Evolutionary conservation across 192 early-diverging fungal species (phyloP).

Genomic region (Umbelopsis ramanniana): DNA sequence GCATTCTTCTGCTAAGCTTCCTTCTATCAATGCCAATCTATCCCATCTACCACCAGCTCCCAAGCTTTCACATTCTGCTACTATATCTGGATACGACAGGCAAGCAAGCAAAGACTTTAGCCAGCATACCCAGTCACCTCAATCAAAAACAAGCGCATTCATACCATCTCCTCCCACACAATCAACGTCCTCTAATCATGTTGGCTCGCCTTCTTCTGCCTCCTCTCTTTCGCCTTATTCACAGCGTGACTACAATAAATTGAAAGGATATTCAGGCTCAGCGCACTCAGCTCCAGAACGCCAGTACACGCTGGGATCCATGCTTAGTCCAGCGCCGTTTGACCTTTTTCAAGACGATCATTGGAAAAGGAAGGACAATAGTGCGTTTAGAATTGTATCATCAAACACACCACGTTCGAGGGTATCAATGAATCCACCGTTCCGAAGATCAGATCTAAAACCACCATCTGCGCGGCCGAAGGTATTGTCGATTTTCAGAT

Average conservation of each 20-base stretch:
- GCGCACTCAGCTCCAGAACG: background rate
- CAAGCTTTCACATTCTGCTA: constrained; percentile 22
- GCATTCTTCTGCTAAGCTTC: constrained; percentile 17
- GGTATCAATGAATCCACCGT: background rate
- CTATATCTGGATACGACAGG: constrained; percentile 5
- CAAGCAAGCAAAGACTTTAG: background rate
- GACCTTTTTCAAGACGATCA: background rate
- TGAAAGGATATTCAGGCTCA: background rate
- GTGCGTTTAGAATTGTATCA: background rate
- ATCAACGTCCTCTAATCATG: background rate
- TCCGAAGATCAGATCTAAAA: background rate
- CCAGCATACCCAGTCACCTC: constrained; percentile 11
- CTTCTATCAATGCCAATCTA: constrained; percentile 25
- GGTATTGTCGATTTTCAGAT: background rate
- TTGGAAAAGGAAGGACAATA: constrained; percentile 2
- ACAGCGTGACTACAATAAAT: background rate
- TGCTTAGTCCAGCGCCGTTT: constrained; percentile 8
- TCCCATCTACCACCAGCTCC: background rate
- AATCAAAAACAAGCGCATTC: background rate
- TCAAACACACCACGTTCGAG: background rate
- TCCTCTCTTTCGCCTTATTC: constrained; percentile 5
- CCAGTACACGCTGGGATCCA: background rate
- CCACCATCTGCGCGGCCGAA: background rate
- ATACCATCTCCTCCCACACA: constrained; percentile 15
- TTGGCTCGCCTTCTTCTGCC: background rate